Conservation (phyloP, 2,329 filamentous ascomycete species). For the Aureobasidium sp. region DNA sequence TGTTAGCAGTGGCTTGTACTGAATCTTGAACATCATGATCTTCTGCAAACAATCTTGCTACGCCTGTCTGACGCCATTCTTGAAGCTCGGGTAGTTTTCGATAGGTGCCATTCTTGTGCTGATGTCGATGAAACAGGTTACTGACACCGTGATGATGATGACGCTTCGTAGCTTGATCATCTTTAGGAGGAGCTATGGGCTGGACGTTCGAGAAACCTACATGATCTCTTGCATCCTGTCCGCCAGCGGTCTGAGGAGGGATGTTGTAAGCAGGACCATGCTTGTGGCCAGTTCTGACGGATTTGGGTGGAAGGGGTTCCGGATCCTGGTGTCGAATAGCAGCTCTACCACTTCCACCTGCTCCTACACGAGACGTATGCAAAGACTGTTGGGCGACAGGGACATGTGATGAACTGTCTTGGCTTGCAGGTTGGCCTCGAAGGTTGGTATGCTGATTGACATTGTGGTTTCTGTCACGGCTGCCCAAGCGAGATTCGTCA, state of each 20-base stretch:
- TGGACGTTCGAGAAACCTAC: slow-evolving; percentile 35
- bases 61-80: slow-evolving; percentile 39
- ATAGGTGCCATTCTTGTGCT: slow-evolving; percentile 46
- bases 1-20: not conserved
- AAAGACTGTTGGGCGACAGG: slow-evolving; percentile 32
- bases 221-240: slow-evolving; percentile 32
- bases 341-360: slow-evolving; percentile 27
- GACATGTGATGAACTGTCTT: not conserved
- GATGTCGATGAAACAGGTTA: slow-evolving; percentile 36
- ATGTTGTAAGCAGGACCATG: slow-evolving; percentile 27
- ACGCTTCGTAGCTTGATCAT: slow-evolving; percentile 20
- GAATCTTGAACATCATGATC: slow-evolving; percentile 36
- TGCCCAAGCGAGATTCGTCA: not conserved
- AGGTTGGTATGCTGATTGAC: not conserved
- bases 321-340: slow-evolving; percentile 32
- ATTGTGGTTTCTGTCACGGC: not conserved
- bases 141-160: slow-evolving; percentile 25
- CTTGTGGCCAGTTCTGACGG: slow-evolving; percentile 22
- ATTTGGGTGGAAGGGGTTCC: slow-evolving; percentile 28
- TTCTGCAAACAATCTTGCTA: slow-evolving; percentile 33
- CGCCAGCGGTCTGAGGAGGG: slow-evolving; percentile 32
- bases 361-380: slow-evolving; percentile 33
- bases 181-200: slow-evolving; percentile 22
- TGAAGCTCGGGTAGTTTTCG: slow-evolving; percentile 51
- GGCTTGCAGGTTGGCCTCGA: slow-evolving; percentile 15